Percentiles rank a stretch among this genome's conserved stretches.
phyloP scores from a whole-genome alignment of 345 rosid species.

The Eutrema japonicum region DNA sequence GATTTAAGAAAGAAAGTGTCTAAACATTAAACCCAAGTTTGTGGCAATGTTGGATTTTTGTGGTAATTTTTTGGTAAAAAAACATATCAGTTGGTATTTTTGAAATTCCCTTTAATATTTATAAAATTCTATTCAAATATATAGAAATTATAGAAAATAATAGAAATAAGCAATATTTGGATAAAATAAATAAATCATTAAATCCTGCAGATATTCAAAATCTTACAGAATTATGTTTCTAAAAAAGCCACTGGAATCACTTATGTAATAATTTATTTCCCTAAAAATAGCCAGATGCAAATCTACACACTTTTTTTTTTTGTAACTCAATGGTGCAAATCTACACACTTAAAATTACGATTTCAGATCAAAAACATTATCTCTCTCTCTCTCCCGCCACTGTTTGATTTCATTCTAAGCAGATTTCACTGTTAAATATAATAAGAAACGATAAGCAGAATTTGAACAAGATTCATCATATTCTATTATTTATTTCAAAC shows the following conservation, averaged over 20 bases:
- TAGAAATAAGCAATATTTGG: slow-evolving; percentile 16
- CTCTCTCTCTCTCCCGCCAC: slow-evolving; percentile 7
- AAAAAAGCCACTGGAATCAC: background rate
- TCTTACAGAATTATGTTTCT: background rate
- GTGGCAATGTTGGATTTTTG: too few species aligned
- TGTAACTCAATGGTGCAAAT: background rate
- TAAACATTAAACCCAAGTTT: too few species aligned
- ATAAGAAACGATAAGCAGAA: background rate
- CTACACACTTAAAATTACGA: background rate
- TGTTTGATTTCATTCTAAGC: slow-evolving; percentile 1
- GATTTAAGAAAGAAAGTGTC: background rate
- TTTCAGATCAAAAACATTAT: background rate
- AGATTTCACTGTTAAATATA: background rate
- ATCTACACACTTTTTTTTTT: too few species aligned
- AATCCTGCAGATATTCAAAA: background rate
- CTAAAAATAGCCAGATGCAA: background rate
- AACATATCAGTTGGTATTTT: background rate
- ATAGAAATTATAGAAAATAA: background rate
- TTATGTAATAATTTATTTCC: background rate
- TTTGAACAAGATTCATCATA: slow-evolving; percentile 5
- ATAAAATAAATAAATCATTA: slow-evolving; percentile 1
- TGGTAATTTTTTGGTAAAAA: too few species aligned
- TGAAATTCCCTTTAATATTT: background rate
- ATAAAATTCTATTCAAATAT: background rate
- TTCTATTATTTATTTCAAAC: too few species aligned